phyloP scores from a whole-genome alignment of 116 monocot species.

The Trichopus zeylanicus region DNA sequence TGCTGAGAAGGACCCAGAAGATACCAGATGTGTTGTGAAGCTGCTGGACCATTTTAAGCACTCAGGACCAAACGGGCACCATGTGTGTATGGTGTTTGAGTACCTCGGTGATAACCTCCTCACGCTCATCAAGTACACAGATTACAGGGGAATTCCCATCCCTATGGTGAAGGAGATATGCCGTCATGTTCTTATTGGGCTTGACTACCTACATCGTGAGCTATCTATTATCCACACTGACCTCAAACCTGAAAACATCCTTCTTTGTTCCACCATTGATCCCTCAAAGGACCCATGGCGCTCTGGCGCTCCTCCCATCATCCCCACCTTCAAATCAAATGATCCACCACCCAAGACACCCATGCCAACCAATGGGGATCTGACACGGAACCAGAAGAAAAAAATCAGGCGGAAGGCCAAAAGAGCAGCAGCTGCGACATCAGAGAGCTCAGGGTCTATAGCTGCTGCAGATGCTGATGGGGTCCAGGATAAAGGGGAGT shows the following conservation, averaged over 20 bases:
- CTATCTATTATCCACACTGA: conserved; percentile 93
- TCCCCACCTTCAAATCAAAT: conserved; percentile 33
- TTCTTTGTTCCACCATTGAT: conserved; percentile 67
- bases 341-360: conserved; percentile 19
- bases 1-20: conserved; percentile 69
- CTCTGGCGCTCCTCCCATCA: conserved; percentile 27
- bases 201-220: conserved; percentile 78
- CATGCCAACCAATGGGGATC: conserved; percentile 46
- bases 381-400: conserved; percentile 91
- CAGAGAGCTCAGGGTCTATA: conserved; percentile 12
- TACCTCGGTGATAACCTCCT: conserved; percentile 88
- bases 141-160: conserved; percentile 65
- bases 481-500: conserved; percentile 26
- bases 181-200: conserved; percentile 62
- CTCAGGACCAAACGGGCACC: conserved; percentile 84
- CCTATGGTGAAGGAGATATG: conserved; percentile 86
- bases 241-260: conserved; percentile 91
- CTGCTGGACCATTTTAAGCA: conserved; percentile 99
- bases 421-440: conserved; percentile 39
- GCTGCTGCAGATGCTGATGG: conserved; percentile 17
- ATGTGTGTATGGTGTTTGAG: conserved; percentile 99
- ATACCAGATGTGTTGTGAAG: conserved; percentile 79
- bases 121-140: conserved; percentile 84
- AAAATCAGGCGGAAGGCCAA: conserved; percentile 78
- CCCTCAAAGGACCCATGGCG: conserved; percentile 54